Evolutionary conservation across 2,329 filamentous ascomycete genomes (phyloP), one percentile per base, ranked within the genome.

Genomic region (Cercospora brassicicola): DNA sequence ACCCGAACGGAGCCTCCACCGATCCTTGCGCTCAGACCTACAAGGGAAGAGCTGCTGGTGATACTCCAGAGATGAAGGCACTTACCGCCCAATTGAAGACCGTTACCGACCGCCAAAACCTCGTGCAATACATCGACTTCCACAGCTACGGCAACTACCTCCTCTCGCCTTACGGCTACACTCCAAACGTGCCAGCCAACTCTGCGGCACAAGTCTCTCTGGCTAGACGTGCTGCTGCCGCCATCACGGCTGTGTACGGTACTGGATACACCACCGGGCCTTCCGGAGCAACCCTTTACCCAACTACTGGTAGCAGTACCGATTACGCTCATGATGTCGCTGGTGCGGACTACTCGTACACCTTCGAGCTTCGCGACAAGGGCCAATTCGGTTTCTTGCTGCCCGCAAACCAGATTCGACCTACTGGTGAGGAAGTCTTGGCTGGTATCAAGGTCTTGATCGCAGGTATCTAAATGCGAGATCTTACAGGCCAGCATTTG

Each of bases 101-200:
- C 45, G 74, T 88, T 26, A 79, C 81, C 3, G 74, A 76, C 2
- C 76, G 76, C 15, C 81, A 85, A 68, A 85, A 86, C 0, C 79
- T 90, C 48, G 85, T 86, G 73, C 81, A 89, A 2, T 91, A 86
- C 78, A 85, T 90, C 70, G 89, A 91, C 78, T 87, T 86, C 75
- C 89, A 91, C 78, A 84, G 86, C 0, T 91, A 89, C 78, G 85
- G 83, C 10, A 88, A 90, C 72, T 80, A 87, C 33, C 84, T 89
- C 67, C 82, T 87, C 67, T 82, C 84, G 18, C 85, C 82, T 1
- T 90, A 89, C 73, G 88, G 88, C 39, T 89, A 88, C 78, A 84
- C 84, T 3, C 89, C 87, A 80, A 79, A 78, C 23, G 80, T 77
- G 15, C 76, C 79, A 11, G 76, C 84, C 4, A 78, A 81, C 61